These are phyloP conservation scores for Aspergillus campestris DNA, from an alignment of 495 filamentous ascomycete genomes.

Conservation along the genomic window DNA sequence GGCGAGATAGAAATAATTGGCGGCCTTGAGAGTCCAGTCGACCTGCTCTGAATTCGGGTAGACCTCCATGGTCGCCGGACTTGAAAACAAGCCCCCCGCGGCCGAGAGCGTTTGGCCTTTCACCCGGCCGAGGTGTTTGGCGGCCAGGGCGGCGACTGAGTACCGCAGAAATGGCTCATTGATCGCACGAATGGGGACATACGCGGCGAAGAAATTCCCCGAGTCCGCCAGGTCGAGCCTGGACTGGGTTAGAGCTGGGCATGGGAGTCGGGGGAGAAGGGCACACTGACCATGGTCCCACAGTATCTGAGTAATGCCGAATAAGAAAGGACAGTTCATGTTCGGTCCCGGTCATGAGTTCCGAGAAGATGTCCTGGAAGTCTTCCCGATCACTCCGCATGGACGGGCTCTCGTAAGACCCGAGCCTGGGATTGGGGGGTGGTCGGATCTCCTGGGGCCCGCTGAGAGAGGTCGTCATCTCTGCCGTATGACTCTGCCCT, in stretches of 20 bases:
- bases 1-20: constrained; percentile 36
- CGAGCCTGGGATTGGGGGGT: constrained; percentile 4
- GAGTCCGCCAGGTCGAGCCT: constrained; percentile 36
- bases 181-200: constrained; percentile 32
- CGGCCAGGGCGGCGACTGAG: constrained; percentile 30
- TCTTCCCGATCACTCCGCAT: constrained; percentile 28
- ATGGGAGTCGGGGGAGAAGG: not conserved
- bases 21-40: constrained; percentile 37
- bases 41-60: constrained; percentile 30
- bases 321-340: constrained; percentile 34
- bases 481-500: too few relatives aligned
- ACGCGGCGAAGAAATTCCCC: constrained; percentile 29
- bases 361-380: constrained; percentile 34
- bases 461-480: too few relatives aligned
- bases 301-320: constrained; percentile 27
- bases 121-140: constrained; percentile 33
- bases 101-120: constrained; percentile 22
- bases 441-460: not conserved
- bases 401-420: constrained; percentile 14
- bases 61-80: constrained; percentile 26
- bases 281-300: constrained; percentile 28
- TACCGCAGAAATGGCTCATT: constrained; percentile 25
- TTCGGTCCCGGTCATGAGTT: constrained; percentile 33
- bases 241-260: constrained; percentile 3
- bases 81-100: constrained; percentile 22